A percentile compares a stretch with the other conserved stretches of the same genome.
Conservation (phyloP, 1,284 basidiomycete genomes). For the Fomitopsis schrenkii region DNA sequence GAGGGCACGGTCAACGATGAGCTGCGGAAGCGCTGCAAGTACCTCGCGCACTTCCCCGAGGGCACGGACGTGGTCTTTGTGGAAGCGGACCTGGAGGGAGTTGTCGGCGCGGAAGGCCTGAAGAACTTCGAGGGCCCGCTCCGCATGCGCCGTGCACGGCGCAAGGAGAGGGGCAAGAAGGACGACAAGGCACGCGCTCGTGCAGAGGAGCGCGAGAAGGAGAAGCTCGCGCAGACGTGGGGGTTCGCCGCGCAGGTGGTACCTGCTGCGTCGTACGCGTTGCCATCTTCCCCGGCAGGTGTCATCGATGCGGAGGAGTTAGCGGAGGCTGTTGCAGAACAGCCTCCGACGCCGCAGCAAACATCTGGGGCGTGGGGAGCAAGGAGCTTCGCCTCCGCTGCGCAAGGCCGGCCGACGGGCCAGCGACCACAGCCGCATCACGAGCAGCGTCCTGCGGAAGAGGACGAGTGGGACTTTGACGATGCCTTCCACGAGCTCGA, state of each 20-base stretch:
- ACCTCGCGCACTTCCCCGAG: constrained; percentile 89
- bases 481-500: constrained; percentile 81
- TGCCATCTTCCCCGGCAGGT: constrained; percentile 16
- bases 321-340: constrained; percentile 17
- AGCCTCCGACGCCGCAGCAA: constrained; percentile 22
- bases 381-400: constrained; percentile 73
- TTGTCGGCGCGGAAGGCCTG: constrained; percentile 71
- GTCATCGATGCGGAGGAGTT: constrained; percentile 25
- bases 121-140: constrained; percentile 80
- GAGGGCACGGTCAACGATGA: constrained; percentile 87
- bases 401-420: constrained; percentile 26
- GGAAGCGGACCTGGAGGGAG: constrained; percentile 78
- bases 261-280: constrained; percentile 14
- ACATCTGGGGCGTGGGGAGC: constrained; percentile 68
- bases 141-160: constrained; percentile 67
- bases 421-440: constrained; percentile 16
- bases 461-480: constrained; percentile 77
- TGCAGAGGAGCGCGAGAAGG: constrained; percentile 76
- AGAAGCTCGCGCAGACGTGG: constrained; percentile 32
- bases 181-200: constrained; percentile 78
- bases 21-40: constrained; percentile 91
- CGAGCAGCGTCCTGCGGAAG: constrained; percentile 30
- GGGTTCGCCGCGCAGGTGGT: constrained; percentile 17
- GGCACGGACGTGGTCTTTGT: constrained; percentile 93
- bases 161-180: constrained; percentile 74